Base-by-base conservation (phyloP, 352 stramenopile species). In the Phytophthora ohioensis region DNA sequence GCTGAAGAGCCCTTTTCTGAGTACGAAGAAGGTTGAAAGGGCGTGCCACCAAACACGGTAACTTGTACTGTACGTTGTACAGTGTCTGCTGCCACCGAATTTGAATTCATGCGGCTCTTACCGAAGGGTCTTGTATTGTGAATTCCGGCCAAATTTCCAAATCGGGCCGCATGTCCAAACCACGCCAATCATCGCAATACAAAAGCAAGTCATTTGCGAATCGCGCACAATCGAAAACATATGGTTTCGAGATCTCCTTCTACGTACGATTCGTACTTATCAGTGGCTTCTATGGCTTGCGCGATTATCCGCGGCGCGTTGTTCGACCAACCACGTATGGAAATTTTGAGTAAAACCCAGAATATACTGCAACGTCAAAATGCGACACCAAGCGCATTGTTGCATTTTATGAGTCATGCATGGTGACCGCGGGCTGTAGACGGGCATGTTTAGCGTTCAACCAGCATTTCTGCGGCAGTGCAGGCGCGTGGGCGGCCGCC, bases 31-130 rank as follows among this genome's bases (percentile, higher is more conserved):
- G 57, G 64, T 48, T 17, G 38, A 64, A 70, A 64, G 36, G 52
- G 38, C 36, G 35, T 43, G 39, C 21, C 64, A 71, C 64, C 48
- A 46, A 67, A 41, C 4, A 15, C 12, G 60, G 46, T 47, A 71
- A 51, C 32, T 55, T 60, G 45, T 34, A 42, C 11, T 32, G 2
- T 11, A 5, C 35, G 32, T 45, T 36, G 13, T 41, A 17, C 9
- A 42, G 17, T n/a, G 1, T 30, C 64, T 71, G 34, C 15, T 58
- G 47, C 46, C 67, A 65, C 60, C 17, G 35, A 35, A 46, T 12
- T 9, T n/a, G 1, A 30, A 38, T 13, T 57, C 21, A 27, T 27
- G 21, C 21, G 21, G 57, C 61, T 39, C 32, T 49, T 17, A 35
- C 30, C 59, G 5, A 6, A 17, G 39, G 39, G 21, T 27, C 21